Conservation (phyloP, 148 eudicot species). For the Rheum nobile region DNA sequence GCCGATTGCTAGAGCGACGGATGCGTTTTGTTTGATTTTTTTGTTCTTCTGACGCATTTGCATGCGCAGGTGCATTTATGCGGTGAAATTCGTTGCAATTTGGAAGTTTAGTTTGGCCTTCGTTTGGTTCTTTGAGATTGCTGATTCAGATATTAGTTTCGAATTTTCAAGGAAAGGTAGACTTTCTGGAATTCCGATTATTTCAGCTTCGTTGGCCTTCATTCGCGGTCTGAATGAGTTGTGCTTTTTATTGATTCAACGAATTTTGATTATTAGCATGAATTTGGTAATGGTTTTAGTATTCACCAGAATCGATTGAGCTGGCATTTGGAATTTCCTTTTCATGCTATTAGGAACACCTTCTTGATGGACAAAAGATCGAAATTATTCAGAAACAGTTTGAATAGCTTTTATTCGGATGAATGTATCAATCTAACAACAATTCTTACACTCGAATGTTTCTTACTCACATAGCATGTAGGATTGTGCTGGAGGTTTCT, state of each 20-base stretch:
- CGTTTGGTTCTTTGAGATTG: neutral
- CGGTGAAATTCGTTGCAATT: neutral
- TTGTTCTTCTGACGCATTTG: neutral
- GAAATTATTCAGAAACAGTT: neutral
- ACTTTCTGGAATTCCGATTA: neutral
- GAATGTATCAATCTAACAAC: neutral
- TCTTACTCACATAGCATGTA: neutral
- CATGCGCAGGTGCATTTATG: neutral
- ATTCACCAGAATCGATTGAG: neutral
- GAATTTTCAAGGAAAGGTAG: neutral
- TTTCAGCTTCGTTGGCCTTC: neutral
- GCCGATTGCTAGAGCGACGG: neutral
- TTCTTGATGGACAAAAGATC: neutral
- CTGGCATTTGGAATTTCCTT: neutral
- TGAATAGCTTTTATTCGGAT: no score
- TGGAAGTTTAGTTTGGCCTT: neutral
- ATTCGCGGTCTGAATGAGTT: neutral
- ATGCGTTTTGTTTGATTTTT: neutral
- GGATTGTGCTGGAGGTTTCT: neutral
- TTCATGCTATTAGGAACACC: neutral
- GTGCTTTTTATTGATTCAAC: neutral
- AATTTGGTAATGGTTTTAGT: neutral
- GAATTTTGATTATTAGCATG: neutral
- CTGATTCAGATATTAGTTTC: neutral
- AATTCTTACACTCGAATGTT: neutral